These are phyloP conservation scores for Suhomyces guaymorum DNA, from an alignment of 1,139 yeast genomes.

Conservation along the genomic window DNA sequence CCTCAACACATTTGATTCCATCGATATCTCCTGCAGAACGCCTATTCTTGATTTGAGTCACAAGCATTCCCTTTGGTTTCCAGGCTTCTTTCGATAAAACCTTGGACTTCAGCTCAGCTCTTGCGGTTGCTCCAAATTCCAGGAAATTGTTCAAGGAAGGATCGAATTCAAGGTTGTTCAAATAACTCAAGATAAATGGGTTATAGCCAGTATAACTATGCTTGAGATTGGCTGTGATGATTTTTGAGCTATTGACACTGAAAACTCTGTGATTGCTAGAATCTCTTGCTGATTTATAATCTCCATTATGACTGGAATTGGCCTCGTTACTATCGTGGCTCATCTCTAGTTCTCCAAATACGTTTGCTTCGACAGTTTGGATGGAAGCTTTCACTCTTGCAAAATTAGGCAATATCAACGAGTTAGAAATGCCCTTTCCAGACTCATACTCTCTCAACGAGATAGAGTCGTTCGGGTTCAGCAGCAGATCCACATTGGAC, in stretches of 20 bases:
- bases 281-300: constrained; percentile 17
- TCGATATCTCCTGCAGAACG: constrained; percentile 26
- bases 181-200: constrained; percentile 59
- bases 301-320: constrained; percentile 13
- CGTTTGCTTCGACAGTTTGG: constrained; percentile 58
- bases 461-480: constrained; percentile 18
- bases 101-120: constrained; percentile 11
- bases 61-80: constrained; percentile 51
- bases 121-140: constrained; percentile 59
- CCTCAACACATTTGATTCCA: constrained; percentile 55
- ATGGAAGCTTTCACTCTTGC: constrained; percentile 49
- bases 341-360: constrained; percentile 58
- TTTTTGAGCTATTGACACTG: constrained; percentile 35
- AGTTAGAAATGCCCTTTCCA: constrained; percentile 19
- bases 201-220: constrained; percentile 70
- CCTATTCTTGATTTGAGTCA: constrained; percentile 48
- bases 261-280: constrained; percentile 30
- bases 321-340: constrained; percentile 30
- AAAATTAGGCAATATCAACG: constrained; percentile 37
- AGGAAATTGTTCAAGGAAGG: constrained; percentile 60
- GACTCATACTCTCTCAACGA: constrained; percentile 20
- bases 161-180: constrained; percentile 53
- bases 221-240: constrained; percentile 39
- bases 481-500: constrained; percentile 21
- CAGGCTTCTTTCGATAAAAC: constrained; percentile 16